Conservation (phyloP, 2,329 filamentous ascomycete genomes). For the Massarina eburnea region DNA sequence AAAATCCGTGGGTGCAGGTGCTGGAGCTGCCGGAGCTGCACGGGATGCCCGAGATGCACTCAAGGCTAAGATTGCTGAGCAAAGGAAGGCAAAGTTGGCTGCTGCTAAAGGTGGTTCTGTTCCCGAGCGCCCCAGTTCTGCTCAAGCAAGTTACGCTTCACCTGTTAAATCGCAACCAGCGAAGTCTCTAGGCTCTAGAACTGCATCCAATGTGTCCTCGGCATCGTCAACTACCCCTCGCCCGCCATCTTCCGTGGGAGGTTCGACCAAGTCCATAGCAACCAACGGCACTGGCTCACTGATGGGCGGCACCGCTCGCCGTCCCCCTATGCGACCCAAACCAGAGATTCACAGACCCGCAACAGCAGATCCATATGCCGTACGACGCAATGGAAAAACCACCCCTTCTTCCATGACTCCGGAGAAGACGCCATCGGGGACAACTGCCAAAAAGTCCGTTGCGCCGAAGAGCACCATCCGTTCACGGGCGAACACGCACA, state of each 20-base stretch:
- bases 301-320: constrained; percentile 62
- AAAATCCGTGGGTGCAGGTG: constrained; percentile 52
- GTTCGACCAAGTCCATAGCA: constrained; percentile 35
- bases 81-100: constrained; percentile 63
- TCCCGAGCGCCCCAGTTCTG: constrained; percentile 59
- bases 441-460: constrained; percentile 40
- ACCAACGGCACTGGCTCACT: constrained; percentile 47
- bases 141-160: constrained; percentile 54
- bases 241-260: constrained; percentile 41
- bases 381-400: constrained; percentile 39
- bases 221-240: constrained; percentile 32
- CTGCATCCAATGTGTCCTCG: constrained; percentile 31
- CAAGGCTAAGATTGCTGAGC: constrained; percentile 80
- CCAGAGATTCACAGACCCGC: constrained; percentile 53
- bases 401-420: constrained; percentile 52
- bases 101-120: constrained; percentile 46
- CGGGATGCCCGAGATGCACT: constrained; percentile 67
- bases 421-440: constrained; percentile 45
- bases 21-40: constrained; percentile 55
- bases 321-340: constrained; percentile 43
- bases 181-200: constrained; percentile 34
- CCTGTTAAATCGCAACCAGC: constrained; percentile 45
- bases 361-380: constrained; percentile 57
- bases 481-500: constrained; percentile 35
- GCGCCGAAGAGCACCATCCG: constrained; percentile 33